These are phyloP conservation scores for Odontarrhena argentea DNA, from an alignment of 345 rosid genomes.

Conservation along the genomic window DNA sequence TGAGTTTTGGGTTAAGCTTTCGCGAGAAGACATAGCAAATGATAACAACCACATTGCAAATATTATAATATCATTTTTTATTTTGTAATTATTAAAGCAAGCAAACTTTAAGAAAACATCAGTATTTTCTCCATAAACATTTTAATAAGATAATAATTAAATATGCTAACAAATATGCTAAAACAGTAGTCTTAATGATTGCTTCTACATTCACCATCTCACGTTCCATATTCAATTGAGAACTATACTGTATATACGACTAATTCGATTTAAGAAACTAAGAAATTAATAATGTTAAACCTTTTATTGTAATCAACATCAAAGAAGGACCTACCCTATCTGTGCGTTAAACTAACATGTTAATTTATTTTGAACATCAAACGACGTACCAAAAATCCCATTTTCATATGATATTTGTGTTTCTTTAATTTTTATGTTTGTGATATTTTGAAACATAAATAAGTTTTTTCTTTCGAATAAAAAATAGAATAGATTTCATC, in stretches of 20 bases:
- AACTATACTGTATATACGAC: constrained; percentile 16
- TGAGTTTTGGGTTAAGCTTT: constrained; percentile 5
- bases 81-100: constrained; percentile 36
- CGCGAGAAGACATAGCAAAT: constrained; percentile 25
- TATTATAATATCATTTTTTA: constrained; percentile 28
- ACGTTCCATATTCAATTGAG: background rate
- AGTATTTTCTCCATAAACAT: constrained; percentile 11
- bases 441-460: background rate
- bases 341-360: constrained; percentile 7
- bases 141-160: background rate
- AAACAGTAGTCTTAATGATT: constrained; percentile 4
- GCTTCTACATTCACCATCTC: constrained; percentile 16
- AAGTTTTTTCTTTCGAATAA: too few relatives aligned
- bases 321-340: background rate
- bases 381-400: background rate
- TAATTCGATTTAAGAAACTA: background rate
- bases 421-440: background rate
- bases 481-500: background rate
- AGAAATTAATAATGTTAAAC: background rate
- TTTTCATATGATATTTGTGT: constrained; percentile 4
- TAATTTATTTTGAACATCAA: background rate
- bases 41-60: constrained; percentile 31
- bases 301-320: background rate
- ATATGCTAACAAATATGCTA: constrained; percentile 7
- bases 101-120: constrained; percentile 20